Base-by-base conservation (phyloP, 75 land plant species). In the Sequoiadendron giganteum region DNA sequence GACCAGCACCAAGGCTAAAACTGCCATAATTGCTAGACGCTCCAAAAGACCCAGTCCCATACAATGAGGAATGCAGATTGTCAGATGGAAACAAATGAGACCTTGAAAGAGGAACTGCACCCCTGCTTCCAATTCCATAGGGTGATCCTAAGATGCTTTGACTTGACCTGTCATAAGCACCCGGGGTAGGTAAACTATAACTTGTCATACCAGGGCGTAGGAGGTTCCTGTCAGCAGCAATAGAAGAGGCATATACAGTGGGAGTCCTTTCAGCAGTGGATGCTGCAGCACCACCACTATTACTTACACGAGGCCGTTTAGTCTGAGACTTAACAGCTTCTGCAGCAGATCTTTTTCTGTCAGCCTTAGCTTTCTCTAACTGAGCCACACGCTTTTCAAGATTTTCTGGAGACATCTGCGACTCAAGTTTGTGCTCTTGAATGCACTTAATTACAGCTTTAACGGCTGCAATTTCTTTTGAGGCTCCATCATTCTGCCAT, bases 401-500 rank as follows among this genome's bases (percentile, higher is more conserved):
- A n/a, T 13, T 30, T 21, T 90, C 89, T 11, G 15, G 11, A 16
- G 95, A 86, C 56, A 86, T 93, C 72, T 91, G 89, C 65, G 91
- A 86, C 34, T 86, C 91, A 48, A 95, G 91, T 1, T 91, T 90
- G 79, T 92, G 86, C 14, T 93, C 95, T 87, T 93, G 89, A 49
- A 94, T 90, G 38, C 32, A 85, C 56, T 90, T 92, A 39, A 94
- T 86, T 19, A 94, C 92, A 30, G 89, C 55, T 88, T 86, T 94
- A 34, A 94, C 38, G 1, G 94, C 93, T 89, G 87, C 55, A 3
- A 90, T 36, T 87, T 95, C 95, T 85, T 90, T 94, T 73, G 89
- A 81, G 80, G 80, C 82, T 54, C 93, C 93, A 5, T 90, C 90
- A 89, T 95, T 91, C 95, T 95, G 92, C 72, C 19, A 82, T 45